Percentiles rank a stretch among this genome's conserved stretches.
These are phyloP conservation scores for Talaromyces sp. DNA, from an alignment of 2,329 filamentous ascomycete genomes.

Conservation along the genomic window DNA sequence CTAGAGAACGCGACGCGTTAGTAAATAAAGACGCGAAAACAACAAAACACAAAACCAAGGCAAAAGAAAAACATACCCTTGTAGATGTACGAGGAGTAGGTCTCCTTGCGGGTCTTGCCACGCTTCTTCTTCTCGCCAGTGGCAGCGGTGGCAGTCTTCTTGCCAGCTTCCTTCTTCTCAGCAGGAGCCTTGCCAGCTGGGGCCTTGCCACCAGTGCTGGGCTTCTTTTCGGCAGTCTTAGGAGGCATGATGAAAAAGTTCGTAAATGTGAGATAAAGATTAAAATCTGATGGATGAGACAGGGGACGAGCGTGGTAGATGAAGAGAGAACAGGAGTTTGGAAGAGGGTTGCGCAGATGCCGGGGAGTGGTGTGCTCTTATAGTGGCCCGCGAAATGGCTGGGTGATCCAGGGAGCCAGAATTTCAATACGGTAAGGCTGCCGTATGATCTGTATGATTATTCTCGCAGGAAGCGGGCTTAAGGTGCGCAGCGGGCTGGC, in stretches of 20 bases:
- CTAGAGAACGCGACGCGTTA: conserved; percentile 48
- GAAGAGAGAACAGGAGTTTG: conserved; percentile 18
- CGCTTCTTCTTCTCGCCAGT: conserved; percentile 99
- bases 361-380: conserved; percentile 39
- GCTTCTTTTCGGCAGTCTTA: conserved; percentile 98
- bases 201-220: conserved; percentile 87
- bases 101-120: conserved; percentile 99
- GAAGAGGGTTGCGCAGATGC: conserved; percentile 23
- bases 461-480: conserved; percentile 7
- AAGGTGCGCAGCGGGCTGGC: not conserved
- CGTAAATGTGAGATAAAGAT: conserved; percentile 25
- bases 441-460: conserved; percentile 45
- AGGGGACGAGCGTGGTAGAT: conserved; percentile 5
- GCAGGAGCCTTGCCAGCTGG: conserved; percentile 70
- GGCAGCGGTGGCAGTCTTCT: conserved; percentile 84
- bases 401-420: conserved; percentile 42
- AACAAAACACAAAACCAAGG: conserved; percentile 1
- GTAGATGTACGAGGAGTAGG: conserved; percentile 99
- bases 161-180: conserved; percentile 99
- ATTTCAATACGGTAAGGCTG: conserved; percentile 39
- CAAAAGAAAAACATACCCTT: conserved; percentile 60
- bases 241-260: conserved; percentile 72
- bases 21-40: conserved; percentile 11
- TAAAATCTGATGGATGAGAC: conserved; percentile 24
- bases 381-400: conserved; percentile 34